Conservation (phyloP, 768 basidiomycete species). For the Cyclocybe aegerita region DNA sequence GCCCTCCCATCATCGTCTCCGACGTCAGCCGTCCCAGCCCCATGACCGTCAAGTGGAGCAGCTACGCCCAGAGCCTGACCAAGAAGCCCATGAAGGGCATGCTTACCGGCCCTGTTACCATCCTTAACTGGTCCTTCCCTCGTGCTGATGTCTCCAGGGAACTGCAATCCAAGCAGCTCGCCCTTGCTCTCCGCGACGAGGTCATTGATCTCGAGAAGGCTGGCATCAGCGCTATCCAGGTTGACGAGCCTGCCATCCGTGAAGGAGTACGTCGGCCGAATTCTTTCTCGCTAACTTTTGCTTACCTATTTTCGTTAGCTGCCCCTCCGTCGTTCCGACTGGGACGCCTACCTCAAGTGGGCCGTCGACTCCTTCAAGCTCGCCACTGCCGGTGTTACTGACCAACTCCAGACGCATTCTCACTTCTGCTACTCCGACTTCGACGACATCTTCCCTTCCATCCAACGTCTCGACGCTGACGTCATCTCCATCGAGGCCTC, state of each 20-base stretch:
- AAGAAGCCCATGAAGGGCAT: slow-evolving; percentile 98
- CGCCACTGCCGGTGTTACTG: slow-evolving; percentile 91
- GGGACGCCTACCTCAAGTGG: slow-evolving; percentile 96
- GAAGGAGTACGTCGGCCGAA: slow-evolving; percentile 72
- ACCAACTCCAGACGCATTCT: slow-evolving; percentile 95
- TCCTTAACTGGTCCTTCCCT: slow-evolving; percentile 99
- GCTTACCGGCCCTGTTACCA: slow-evolving; percentile 97
- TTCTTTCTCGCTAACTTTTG: slow-evolving; percentile 1
- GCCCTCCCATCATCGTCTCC: slow-evolving; percentile 97
- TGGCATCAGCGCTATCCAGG: slow-evolving; percentile 97
- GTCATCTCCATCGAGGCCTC: slow-evolving; percentile 99
- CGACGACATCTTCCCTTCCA: slow-evolving; percentile 97
- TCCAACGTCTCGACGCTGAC: slow-evolving; percentile 95
- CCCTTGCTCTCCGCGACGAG: slow-evolving; percentile 96
- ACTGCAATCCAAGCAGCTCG: slow-evolving; percentile 97
- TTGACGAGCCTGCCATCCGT: slow-evolving; percentile 99
- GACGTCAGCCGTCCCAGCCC: slow-evolving; percentile 91
- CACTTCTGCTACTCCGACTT: slow-evolving; percentile 99
- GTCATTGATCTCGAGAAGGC: slow-evolving; percentile 96
- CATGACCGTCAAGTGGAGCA: slow-evolving; percentile 97
- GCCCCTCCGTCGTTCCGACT: slow-evolving; percentile 94
- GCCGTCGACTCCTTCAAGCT: slow-evolving; percentile 99
- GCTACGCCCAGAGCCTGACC: slow-evolving; percentile 94
- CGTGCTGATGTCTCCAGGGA: slow-evolving; percentile 96
- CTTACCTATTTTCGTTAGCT: slow-evolving; percentile 47